Conservation (phyloP, 2,329 filamentous ascomycete genomes). For the Meredithiella fracta region DNA sequence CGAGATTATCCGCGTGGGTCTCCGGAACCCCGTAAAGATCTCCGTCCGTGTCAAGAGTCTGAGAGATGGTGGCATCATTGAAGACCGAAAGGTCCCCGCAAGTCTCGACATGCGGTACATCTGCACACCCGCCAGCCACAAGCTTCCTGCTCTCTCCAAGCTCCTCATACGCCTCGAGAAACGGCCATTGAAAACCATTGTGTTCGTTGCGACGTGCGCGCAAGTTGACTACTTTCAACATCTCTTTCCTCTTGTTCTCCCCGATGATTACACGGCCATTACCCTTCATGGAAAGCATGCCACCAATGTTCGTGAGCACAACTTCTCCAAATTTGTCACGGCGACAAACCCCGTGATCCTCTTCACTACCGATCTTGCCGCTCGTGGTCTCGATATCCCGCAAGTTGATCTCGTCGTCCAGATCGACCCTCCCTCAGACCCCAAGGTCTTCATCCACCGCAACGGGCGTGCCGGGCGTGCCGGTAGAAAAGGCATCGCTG, state of each 20-base stretch:
- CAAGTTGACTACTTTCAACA: constrained; percentile 89
- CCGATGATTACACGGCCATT: constrained; percentile 50
- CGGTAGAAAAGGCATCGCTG: constrained; percentile 66
- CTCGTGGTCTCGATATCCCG: constrained; percentile 79
- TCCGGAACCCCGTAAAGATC: constrained; percentile 89
- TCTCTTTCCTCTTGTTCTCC: constrained; percentile 57
- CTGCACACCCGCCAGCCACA: constrained; percentile 57
- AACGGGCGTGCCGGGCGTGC: constrained; percentile 82
- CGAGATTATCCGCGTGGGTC: constrained; percentile 77
- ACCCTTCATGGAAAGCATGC: constrained; percentile 86
- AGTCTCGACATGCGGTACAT: constrained; percentile 87
- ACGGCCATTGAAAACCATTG: constrained; percentile 65
- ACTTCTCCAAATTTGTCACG: constrained; percentile 65
- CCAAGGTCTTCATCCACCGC: constrained; percentile 89
- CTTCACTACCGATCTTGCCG: constrained; percentile 82
- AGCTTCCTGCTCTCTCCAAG: constrained; percentile 56
- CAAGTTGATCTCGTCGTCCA: constrained; percentile 84
- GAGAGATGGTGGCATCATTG: constrained; percentile 44
- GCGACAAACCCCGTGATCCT: constrained; percentile 63
- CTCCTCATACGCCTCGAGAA: constrained; percentile 56
- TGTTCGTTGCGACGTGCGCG: constrained; percentile 87
- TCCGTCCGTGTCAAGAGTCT: constrained; percentile 76
- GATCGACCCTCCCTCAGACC: constrained; percentile 29
- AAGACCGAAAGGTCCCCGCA: constrained; percentile 78
- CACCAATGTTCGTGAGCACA: constrained; percentile 72